Evolutionary conservation across 148 eudicot species (phyloP), one percentile per base, ranked within the genome.

Genomic region (Nepenthes gracilis): DNA sequence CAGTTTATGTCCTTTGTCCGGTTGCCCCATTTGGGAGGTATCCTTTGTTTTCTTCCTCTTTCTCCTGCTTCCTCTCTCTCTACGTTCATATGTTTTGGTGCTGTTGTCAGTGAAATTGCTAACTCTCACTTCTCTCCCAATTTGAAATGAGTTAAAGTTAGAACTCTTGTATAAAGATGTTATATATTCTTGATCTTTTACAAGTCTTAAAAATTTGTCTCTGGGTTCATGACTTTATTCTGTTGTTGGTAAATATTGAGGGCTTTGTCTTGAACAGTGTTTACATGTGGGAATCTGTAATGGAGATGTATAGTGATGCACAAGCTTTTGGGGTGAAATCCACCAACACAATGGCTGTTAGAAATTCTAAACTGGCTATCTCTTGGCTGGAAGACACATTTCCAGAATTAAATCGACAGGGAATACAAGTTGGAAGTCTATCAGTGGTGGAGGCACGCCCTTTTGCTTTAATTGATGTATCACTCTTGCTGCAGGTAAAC

Each of bases 351-450:
- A 64, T 62, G 52, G 86, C 96, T 62, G 67, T 84, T 62, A 84
- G 67, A 54, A 86, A 85, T 77, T 82, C 95, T 43, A 79, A 58
- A 55, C 63, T 79, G 72, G 98, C 96, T 54, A 84, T 93, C 65
- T 79, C 88, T 65, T 93, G 98, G 98, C 75, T 93, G 72, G 98
- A 88, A 77, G 82, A 91, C n/a, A 82, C 95, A 65, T 93, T 93
- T 74, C 91, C 96, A 9, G 95, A 84, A 62, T 72, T 93, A 62
- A 70, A 60, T 62, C 77, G 61, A 56, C 78, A 77, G 66, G 74
- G 72, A 67, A 75, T 63, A 58, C 84, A 79, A 76, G 72, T 68
- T 43, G 85, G 74, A 73, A 75, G 74, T 61, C 61, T 68, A 5
- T 69, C 69, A 59, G 78, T 76, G 53, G 80, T 84, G 59, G 82